A percentile compares a stretch with the other conserved stretches of the same genome.
Evolutionary conservation across 75 land plant genomes (phyloP).

Genomic region (Selaginella moellendorffii): DNA sequence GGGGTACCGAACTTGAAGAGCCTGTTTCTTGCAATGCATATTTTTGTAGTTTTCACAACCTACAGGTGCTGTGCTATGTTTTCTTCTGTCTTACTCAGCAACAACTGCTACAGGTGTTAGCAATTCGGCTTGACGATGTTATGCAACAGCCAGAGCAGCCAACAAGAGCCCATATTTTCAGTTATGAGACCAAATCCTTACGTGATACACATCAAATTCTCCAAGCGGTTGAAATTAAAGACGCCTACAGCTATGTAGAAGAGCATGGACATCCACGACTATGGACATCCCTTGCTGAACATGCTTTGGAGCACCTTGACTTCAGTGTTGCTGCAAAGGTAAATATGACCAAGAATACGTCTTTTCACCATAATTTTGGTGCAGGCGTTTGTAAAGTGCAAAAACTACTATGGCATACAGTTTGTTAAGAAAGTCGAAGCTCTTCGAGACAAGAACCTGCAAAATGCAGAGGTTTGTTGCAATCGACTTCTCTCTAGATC

Average conservation of each 20-base stretch:
- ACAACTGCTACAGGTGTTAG: constrained; percentile 16
- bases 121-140: constrained; percentile 26
- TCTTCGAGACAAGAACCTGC: constrained; percentile 16
- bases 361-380: neutral
- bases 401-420: constrained; percentile 23
- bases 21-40: constrained; percentile 28
- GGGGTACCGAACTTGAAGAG: constrained; percentile 30
- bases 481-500: neutral
- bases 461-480: constrained; percentile 23
- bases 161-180: constrained; percentile 20
- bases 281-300: constrained; percentile 26
- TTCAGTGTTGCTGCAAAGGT: constrained; percentile 28
- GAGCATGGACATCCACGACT: constrained; percentile 30
- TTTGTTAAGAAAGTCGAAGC: constrained; percentile 21
- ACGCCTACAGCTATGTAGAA: constrained; percentile 25
- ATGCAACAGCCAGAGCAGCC: constrained; percentile 30
- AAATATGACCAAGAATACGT: neutral
- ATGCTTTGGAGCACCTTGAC: constrained; percentile 26
- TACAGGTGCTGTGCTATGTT: constrained; percentile 19
- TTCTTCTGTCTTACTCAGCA: neutral
- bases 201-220: constrained; percentile 31
- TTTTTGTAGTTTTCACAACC: constrained; percentile 26
- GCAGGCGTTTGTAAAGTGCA: constrained; percentile 30
- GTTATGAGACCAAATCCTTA: constrained; percentile 28
- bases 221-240: constrained; percentile 24